Evolutionary conservation across 2,329 filamentous ascomycete genomes (phyloP), one percentile per base, ranked within the genome.

Genomic region (Neopestalotiopsis sp.): DNA sequence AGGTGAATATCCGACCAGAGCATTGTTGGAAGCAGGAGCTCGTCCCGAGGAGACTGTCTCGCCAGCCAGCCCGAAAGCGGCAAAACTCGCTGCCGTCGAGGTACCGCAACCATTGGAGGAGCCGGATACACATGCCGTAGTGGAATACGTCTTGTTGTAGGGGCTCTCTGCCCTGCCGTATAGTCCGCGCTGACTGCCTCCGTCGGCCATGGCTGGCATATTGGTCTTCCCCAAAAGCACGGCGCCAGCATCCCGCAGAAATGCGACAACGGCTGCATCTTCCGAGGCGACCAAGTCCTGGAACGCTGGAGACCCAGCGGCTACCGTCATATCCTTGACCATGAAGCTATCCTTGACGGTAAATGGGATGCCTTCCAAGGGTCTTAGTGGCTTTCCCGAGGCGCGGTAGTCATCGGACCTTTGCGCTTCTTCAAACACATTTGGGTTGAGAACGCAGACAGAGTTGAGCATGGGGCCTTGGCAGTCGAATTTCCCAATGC

Each of bases 341-440:
- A 85, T 87, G 78, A 85, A 89, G 72, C 82, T 85, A 72, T 90
- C 88, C 74, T 90, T 90, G 72, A 88, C 79, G 0, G 86, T 87
- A 69, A 82, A 89, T 0, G 87, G 86, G 6, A 90, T 88, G 1
- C 88, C 86, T 71, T 90, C 86, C 0, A 89, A 78, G 0, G 78
- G 79, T 2, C 83, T 76, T 3, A 71, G 69, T 12, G 78, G 65
- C 5, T 78, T 69, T 2, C 81, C 82, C 10, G 77, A 73, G 17
- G 79, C 79, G 56, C 84, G 79, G 12, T 82, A 76, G 1, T 78
- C 78, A 76, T 88, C 85, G 2, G 85, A 85, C 4, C 81, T 82
- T 4, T 76, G 74, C 10, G 85, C 84, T 73, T 85, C 84, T 12
- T 82, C 78, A 67, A 87, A 82, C 4, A 82, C 81, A 24, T 77